These are phyloP conservation scores for Chlamydomonas incerta DNA, from an alignment of 139 green algal species.

Conservation along the genomic window DNA sequence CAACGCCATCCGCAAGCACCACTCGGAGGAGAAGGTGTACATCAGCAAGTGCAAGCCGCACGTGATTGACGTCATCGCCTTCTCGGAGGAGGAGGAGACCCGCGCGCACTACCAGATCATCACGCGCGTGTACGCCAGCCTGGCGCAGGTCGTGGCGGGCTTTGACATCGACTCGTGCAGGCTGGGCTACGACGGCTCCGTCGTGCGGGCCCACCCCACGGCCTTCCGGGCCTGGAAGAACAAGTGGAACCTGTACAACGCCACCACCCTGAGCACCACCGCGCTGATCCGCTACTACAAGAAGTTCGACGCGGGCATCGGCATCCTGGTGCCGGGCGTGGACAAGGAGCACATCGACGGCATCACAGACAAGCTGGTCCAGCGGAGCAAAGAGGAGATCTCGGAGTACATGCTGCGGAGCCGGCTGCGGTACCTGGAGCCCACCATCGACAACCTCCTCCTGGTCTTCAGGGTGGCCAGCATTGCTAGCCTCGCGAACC, in stretches of 20 bases:
- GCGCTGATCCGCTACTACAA: background rate
- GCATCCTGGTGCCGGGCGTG: background rate
- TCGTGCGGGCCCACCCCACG: background rate
- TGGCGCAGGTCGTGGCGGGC: background rate
- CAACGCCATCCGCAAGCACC: background rate
- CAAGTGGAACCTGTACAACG: background rate
- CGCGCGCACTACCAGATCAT: background rate
- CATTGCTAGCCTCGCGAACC: too few species aligned
- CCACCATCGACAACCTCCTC: too few species aligned
- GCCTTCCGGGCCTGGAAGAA: background rate
- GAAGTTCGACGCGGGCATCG: background rate
- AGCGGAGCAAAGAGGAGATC: too few species aligned
- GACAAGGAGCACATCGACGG: too few species aligned
- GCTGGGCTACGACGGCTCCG: background rate
- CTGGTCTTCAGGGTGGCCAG: too few species aligned
- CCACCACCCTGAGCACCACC: background rate
- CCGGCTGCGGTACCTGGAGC: too few species aligned
- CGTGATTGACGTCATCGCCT: background rate
- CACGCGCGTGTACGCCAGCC: background rate
- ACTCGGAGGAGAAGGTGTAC: constrained; percentile 7
- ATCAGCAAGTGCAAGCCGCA: background rate
- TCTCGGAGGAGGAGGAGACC: too few species aligned
- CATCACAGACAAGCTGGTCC: too few species aligned
- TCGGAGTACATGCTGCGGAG: too few species aligned
- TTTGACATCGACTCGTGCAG: background rate